These are phyloP conservation scores for Ceratocystiopsis sp. DNA, from an alignment of 2,329 filamentous ascomycete genomes.

Conservation along the genomic window DNA sequence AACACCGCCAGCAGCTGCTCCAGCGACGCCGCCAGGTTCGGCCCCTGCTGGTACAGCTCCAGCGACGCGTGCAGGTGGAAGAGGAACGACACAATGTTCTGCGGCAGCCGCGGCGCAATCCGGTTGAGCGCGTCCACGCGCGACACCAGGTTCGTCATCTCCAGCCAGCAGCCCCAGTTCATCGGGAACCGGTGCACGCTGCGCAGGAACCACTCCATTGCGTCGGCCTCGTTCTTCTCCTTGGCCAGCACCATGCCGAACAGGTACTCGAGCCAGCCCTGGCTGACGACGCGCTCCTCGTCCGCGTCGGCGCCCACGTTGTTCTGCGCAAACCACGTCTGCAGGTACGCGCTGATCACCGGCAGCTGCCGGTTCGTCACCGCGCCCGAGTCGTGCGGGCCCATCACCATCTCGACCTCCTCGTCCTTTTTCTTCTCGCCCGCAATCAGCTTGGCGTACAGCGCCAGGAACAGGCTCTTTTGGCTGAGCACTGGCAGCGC, in stretches of 20 bases:
- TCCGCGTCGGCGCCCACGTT: conserved; percentile 38
- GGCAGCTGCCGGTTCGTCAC: conserved; percentile 74
- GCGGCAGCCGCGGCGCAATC: conserved; percentile 56
- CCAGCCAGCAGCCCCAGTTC: conserved; percentile 96
- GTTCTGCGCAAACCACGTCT: conserved; percentile 62
- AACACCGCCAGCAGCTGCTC: conserved; percentile 71
- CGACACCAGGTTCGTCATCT: conserved; percentile 66
- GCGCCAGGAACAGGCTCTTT: conserved; percentile 76
- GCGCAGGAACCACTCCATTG: conserved; percentile 70
- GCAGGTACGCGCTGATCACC: conserved; percentile 55
- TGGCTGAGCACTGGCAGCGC: conserved; percentile 53
- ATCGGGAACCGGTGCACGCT: conserved; percentile 83
- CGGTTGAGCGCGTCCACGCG: conserved; percentile 69
- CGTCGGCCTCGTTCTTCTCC: conserved; percentile 74
- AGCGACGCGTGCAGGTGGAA: conserved; percentile 85
- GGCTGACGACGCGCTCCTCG: conserved; percentile 43
- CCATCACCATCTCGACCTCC: conserved; percentile 92
- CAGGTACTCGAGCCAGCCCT: conserved; percentile 89
- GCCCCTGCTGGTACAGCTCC: conserved; percentile 75
- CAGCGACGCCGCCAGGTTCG: conserved; percentile 56
- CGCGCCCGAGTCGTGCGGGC: conserved; percentile 73
- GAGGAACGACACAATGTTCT: conserved; percentile 84
- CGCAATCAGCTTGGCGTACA: conserved; percentile 84
- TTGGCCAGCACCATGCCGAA: conserved; percentile 80
- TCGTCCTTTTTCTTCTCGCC: conserved; percentile 95